Conservation (phyloP, 2,329 filamentous ascomycete species). For the Colletotrichum sp. region DNA sequence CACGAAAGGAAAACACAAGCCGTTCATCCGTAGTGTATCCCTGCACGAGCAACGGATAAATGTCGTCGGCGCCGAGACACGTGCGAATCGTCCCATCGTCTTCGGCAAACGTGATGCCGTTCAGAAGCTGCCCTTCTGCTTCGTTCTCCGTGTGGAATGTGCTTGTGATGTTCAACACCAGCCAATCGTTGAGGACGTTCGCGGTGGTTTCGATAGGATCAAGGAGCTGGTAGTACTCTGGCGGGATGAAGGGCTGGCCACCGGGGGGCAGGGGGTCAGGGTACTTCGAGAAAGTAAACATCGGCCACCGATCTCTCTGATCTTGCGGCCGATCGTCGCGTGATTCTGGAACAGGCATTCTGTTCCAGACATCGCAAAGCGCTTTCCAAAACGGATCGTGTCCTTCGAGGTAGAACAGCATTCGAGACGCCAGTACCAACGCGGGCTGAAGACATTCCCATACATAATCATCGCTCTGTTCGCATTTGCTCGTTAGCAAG, state of each 20-base stretch:
- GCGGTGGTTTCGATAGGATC: background rate
- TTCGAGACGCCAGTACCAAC: constrained; percentile 28
- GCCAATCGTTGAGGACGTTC: background rate
- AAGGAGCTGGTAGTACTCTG: background rate
- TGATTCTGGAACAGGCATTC: constrained; percentile 14
- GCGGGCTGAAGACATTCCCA: constrained; percentile 33
- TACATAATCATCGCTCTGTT: constrained; percentile 27
- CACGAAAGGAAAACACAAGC: constrained; percentile 23
- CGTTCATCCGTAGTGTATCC: constrained; percentile 29
- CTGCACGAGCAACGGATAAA: constrained; percentile 28
- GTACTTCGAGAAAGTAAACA: background rate
- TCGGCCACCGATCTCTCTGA: background rate
- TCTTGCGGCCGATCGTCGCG: constrained; percentile 15
- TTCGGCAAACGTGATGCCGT: background rate
- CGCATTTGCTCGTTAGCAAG: background rate
- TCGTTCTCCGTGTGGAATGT: background rate
- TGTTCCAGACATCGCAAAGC: constrained; percentile 28
- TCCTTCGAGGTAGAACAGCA: constrained; percentile 19
- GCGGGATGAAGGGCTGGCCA: background rate
- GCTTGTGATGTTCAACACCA: background rate
- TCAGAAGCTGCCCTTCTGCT: background rate
- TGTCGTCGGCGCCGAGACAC: constrained; percentile 17
- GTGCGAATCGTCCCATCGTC: constrained; percentile 1
- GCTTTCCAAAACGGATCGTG: constrained; percentile 24
- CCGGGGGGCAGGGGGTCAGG: background rate